Evolutionary conservation across 1,284 basidiomycete genomes (phyloP), one percentile per base, ranked within the genome.

Genomic region (Trichosporon sp.): DNA sequence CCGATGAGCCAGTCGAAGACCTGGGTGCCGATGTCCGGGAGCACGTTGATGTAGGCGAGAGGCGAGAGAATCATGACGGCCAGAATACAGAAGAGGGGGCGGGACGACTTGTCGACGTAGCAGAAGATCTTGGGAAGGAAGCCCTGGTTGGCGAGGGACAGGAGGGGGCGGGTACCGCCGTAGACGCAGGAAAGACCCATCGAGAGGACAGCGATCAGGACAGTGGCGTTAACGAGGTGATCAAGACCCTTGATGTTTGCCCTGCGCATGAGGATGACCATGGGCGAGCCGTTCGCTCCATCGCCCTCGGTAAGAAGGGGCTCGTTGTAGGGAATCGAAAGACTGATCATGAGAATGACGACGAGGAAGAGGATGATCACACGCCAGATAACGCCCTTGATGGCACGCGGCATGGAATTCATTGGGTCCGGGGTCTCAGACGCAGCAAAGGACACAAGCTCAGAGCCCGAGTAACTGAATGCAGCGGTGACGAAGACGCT

Each of bases 381-480:
- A 74, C 86, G 85, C 78, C 84, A 56, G 87, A 87, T 64, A 80
- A 81, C 87, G 75, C 86, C 85, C 72, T 73, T 73, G 66, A 73
- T 66, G 35, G 72, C 72, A 6, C 66, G 32, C 6, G 72, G 72
- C 72, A 73, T 71, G 19, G 68, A 59, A 21, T 40, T 64, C 21
- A 70, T 68, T 11, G 72, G 72, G 67, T 89, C 72, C 21, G 68
- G 70, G 1, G 72, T 73, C 65, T 70, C 67, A 5, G 48, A 61
- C 2, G 69, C 69, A 12, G 93, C 87, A 83, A 94, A 90, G 46
- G 92, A 93, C 56, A 95, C 91, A 74, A 95, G 91, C 82, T 96
- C 94, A 8, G 92, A 93, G 66, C 89, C 59, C 19, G 48, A 59
- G 64, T 66, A 94, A 5, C 90, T 91, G 86, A 94, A 95, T 1